Conservation (phyloP, 208 protist genomes). For the Herpetomonas samuelpessoai region DNA sequence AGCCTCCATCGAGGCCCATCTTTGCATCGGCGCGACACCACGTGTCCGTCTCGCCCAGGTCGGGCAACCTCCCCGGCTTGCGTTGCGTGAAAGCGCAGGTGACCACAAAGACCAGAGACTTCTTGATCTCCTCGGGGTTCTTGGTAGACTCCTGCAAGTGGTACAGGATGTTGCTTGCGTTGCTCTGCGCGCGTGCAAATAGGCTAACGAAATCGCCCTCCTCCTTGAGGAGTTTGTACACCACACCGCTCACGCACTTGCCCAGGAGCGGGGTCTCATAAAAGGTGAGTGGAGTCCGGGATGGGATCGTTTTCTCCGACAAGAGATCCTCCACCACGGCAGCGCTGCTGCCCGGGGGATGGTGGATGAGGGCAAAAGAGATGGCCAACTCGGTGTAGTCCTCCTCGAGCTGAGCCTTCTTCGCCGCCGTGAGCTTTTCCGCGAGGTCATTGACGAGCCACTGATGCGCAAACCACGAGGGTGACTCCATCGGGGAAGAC, state of each 20-base stretch:
- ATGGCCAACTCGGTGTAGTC: conserved; percentile 1
- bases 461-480: conserved; percentile 35
- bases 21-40: conserved; percentile 3
- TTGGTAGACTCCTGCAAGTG: conserved; percentile 16
- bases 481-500: conserved; percentile 26
- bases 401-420: conserved; percentile 11
- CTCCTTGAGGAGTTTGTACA: conserved; percentile 18
- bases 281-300: conserved; percentile 17
- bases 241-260: conserved; percentile 22
- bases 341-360: neutral
- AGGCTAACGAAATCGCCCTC: conserved; percentile 23
- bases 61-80: conserved; percentile 22
- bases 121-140: conserved; percentile 5
- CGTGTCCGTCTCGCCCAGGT: conserved; percentile 1
- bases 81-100: conserved; percentile 31
- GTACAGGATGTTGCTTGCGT: conserved; percentile 17
- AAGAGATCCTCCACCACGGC: conserved; percentile 43
- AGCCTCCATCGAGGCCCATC: neutral
- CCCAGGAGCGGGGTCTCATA: conserved; percentile 17
- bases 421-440: neutral
- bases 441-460: conserved; percentile 14
- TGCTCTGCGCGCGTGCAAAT: conserved; percentile 26
- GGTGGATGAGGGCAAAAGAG: conserved; percentile 4
- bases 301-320: conserved; percentile 5
- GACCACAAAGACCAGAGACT: conserved; percentile 24